These are phyloP conservation scores for Ophiostoma himal-ulmi DNA, from an alignment of 2,329 filamentous ascomycete species.

Conservation along the genomic window DNA sequence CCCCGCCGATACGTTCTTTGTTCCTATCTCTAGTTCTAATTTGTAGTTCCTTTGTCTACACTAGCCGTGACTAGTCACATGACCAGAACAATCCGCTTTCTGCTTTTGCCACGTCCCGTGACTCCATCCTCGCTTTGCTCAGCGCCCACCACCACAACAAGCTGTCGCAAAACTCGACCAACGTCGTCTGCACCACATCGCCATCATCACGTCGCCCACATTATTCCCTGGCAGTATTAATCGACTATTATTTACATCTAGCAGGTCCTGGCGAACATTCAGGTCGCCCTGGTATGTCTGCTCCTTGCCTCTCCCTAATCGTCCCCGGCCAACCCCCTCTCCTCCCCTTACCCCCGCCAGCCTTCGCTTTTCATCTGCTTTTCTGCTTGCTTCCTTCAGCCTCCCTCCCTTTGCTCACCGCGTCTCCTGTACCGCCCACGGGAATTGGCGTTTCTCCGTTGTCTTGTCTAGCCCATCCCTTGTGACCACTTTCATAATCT, in stretches of 20 bases:
- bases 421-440: neutral
- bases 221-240: conserved; percentile 32
- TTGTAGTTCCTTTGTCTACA: neutral
- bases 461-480: neutral
- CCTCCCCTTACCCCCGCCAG: conserved; percentile 5
- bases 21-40: neutral
- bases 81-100: neutral
- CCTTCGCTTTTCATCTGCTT: conserved; percentile 12
- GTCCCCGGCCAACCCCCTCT: neutral
- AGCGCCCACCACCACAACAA: conserved; percentile 28
- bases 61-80: conserved; percentile 10
- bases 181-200: conserved; percentile 22
- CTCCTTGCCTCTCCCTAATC: neutral
- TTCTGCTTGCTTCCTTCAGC: conserved; percentile 9
- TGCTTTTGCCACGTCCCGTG: conserved; percentile 18
- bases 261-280: conserved; percentile 25
- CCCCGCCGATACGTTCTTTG: neutral
- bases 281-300: conserved; percentile 20
- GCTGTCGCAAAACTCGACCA: conserved; percentile 27
- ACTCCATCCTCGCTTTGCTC: conserved; percentile 19
- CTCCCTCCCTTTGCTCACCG: neutral
- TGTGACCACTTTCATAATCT: neutral
- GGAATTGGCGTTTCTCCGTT: neutral
- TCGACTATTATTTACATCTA: conserved; percentile 29
- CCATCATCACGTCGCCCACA: conserved; percentile 29